Base-by-base conservation (phyloP, 805 yeast species). In the Danielia reshetovae region DNA sequence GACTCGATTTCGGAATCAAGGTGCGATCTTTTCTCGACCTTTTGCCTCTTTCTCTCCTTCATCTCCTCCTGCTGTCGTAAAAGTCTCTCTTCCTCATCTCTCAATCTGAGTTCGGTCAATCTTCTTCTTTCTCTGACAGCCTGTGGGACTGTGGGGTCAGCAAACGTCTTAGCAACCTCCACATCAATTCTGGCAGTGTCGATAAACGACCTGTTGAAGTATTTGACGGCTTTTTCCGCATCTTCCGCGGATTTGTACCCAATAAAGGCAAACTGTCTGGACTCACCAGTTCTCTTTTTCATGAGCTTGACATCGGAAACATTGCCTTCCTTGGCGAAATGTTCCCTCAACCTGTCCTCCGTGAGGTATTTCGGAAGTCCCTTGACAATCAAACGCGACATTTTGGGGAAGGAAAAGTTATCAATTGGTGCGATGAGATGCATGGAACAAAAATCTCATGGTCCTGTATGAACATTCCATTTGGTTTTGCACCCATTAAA, bases 361-460 rank as follows among this genome's bases (percentile, higher is more conserved):
- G 80, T 75, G 40, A 78, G 72, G 55, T 84, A 85, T 45, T 69
- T 65, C 7, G 97, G 97, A 33, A 90, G 70, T 28, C 94, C 93
- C 57, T 86, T 90, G 5, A 90, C 95, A 49, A 90, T 90, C 34
- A 90, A 74, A 62, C 97, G 84, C 14, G 97, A 89, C 85, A 78
- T 78, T 44, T 31, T 50, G 29, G 16, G n/a, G 14, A 12, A 15
- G 16, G 19, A 5, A 8, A 23, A 10, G 15, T 24, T n/a, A n/a
- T n/a, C n/a, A n/a, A n/a, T n/a, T n/a, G n/a, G 22, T 27, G 35
- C 28, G 35, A 27, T 38, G 48, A 32, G 42, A 39, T 39, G n/a
- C n/a, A n/a, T n/a, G 40, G 38, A 40, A 14, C 3, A 17, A 23
- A 30, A 24, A 23, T 10, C 5, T 12, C 15, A n/a, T 9, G 26